A percentile compares a stretch with the other conserved stretches of the same genome.
Conservation (phyloP, 345 rosid genomes). For the Cardiospermum halicacabum region DNA sequence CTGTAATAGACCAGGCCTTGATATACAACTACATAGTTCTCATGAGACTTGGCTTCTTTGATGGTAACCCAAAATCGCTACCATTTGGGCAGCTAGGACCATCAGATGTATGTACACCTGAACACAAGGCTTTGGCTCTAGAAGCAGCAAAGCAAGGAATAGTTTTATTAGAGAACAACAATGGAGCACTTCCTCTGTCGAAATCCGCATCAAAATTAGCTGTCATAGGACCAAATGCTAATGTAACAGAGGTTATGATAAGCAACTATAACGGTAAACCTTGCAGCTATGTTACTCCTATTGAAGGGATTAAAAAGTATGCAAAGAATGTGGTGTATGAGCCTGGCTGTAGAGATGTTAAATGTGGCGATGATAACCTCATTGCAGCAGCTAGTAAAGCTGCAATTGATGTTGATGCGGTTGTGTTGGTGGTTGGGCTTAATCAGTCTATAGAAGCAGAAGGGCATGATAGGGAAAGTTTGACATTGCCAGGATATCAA, state of each 20-base stretch:
- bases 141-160: constrained; percentile 53
- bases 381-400: constrained; percentile 21
- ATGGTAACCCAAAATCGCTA: constrained; percentile 37
- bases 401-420: constrained; percentile 26
- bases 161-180: constrained; percentile 35
- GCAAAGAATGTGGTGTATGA: constrained; percentile 13
- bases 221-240: constrained; percentile 46
- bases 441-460: constrained; percentile 42
- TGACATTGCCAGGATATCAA: constrained; percentile 45
- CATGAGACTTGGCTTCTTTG: constrained; percentile 53
- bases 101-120: constrained; percentile 37
- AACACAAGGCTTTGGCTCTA: constrained; percentile 34
- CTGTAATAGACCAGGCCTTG: constrained; percentile 38
- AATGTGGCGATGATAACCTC: constrained; percentile 19
- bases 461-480: constrained; percentile 35
- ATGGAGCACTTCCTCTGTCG: constrained; percentile 41
- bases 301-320: constrained; percentile 40
- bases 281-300: constrained; percentile 41
- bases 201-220: constrained; percentile 19
- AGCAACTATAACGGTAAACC: constrained; percentile 47
- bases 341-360: constrained; percentile 31
- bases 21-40: constrained; percentile 34
- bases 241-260: constrained; percentile 38
- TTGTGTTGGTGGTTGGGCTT: constrained; percentile 38
- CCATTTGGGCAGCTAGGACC: constrained; percentile 45